phyloP scores from a whole-genome alignment of 2,329 filamentous ascomycete genomes.

The Trematosphaeria pertusa region DNA sequence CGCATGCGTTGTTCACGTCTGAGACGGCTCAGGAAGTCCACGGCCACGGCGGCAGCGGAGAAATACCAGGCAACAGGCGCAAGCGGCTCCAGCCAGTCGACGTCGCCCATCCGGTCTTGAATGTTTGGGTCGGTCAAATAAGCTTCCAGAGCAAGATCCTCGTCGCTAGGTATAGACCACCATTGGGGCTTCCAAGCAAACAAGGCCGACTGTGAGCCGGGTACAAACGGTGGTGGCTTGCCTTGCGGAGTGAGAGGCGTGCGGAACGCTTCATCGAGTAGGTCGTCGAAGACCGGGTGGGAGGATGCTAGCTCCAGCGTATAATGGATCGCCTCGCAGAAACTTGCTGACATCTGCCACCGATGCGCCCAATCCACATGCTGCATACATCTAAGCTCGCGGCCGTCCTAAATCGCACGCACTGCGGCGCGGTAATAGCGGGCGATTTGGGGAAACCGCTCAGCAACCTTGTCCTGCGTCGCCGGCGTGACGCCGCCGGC shows the following conservation, averaged over 20 bases:
- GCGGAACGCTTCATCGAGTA: not conserved
- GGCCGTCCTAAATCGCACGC: not conserved
- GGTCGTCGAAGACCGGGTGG: not conserved
- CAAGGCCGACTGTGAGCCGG: not conserved
- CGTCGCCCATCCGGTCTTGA: not conserved
- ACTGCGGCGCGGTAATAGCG: not conserved
- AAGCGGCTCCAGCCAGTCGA: not conserved
- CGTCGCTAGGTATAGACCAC: not conserved
- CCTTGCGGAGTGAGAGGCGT: not conserved
- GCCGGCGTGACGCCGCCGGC: not conserved
- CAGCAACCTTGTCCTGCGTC: not conserved
- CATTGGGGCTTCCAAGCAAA: not conserved
- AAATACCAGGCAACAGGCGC: not conserved
- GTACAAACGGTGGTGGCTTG: not conserved
- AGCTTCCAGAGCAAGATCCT: not conserved
- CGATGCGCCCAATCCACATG: not conserved
- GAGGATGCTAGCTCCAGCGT: not conserved
- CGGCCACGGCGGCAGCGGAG: not conserved
- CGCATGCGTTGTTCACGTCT: not conserved
- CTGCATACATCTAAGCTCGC: not conserved
- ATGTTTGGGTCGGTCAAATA: not conserved
- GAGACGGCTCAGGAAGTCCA: not conserved
- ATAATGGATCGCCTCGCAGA: not conserved
- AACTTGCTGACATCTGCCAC: not conserved
- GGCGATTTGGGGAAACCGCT: not conserved